Evolutionary conservation across 2,329 filamentous ascomycete genomes (phyloP).

Genomic region (Madurella fahalii): DNA sequence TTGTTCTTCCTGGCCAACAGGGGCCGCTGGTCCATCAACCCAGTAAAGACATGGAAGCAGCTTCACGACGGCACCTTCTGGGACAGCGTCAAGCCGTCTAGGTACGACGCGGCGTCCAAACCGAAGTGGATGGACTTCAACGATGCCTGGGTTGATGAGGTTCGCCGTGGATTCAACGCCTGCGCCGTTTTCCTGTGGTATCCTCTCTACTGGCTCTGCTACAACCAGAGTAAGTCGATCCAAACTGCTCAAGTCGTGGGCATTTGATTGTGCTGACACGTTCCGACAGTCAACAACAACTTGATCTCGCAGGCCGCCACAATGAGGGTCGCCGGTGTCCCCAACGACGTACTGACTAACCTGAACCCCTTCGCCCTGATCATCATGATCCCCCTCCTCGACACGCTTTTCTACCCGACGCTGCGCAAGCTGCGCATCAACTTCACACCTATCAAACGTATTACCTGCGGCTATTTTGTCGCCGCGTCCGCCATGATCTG

Average conservation of each 20-base stretch:
- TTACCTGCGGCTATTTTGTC: conserved; percentile 64
- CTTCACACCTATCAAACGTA: conserved; percentile 73
- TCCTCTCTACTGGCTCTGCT: conserved; percentile 56
- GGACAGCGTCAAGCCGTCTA: conserved; percentile 65
- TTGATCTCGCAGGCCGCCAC: conserved; percentile 59
- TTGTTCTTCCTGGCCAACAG: conserved; percentile 61
- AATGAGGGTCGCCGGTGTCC: conserved; percentile 65
- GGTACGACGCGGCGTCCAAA: conserved; percentile 45
- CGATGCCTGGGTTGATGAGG: conserved; percentile 74
- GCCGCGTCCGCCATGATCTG: conserved; percentile 57
- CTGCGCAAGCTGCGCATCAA: conserved; percentile 60
- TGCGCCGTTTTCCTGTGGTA: conserved; percentile 68
- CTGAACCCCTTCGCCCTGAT: conserved; percentile 70
- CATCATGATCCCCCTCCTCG: conserved; percentile 68
- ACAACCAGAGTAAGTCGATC: conserved; percentile 38
- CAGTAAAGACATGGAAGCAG: conserved; percentile 54
- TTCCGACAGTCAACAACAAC: conserved; percentile 48
- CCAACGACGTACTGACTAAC: conserved; percentile 73
- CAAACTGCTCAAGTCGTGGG: no score
- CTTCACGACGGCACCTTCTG: conserved; percentile 58
- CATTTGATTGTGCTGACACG: neutral
- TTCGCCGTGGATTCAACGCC: conserved; percentile 61
- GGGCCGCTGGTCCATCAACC: conserved; percentile 66
- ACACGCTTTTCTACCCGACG: conserved; percentile 63
- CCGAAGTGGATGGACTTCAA: conserved; percentile 70